A percentile compares a stretch with the other conserved stretches of the same genome.
These are phyloP conservation scores for Ascocoryne sarcoides DNA, from an alignment of 2,329 filamentous ascomycete genomes.

Conservation along the genomic window DNA sequence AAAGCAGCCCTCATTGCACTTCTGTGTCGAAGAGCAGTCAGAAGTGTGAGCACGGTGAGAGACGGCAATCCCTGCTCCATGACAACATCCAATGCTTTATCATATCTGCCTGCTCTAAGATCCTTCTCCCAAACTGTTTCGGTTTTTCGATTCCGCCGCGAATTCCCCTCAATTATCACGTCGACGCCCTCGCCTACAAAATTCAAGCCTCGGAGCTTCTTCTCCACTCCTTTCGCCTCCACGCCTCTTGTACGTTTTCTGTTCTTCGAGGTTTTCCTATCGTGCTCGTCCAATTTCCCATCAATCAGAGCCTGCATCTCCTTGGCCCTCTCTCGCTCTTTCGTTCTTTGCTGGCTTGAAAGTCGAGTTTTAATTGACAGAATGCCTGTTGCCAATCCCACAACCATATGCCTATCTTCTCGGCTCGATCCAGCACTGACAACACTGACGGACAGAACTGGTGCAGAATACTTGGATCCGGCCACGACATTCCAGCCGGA, in stretches of 20 bases:
- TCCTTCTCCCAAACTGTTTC: slow-evolving; percentile 73
- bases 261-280: slow-evolving; percentile 52
- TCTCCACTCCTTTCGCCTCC: slow-evolving; percentile 39
- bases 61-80: slow-evolving; percentile 51
- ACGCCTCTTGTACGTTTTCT: slow-evolving; percentile 46
- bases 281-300: slow-evolving; percentile 70
- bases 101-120: slow-evolving; percentile 70
- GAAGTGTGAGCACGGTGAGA: slow-evolving; percentile 61
- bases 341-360: slow-evolving; percentile 69
- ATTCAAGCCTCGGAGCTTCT: slow-evolving; percentile 60
- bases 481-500: slow-evolving; percentile 93
- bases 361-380: slow-evolving; percentile 84
- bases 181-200: slow-evolving; percentile 78
- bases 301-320: slow-evolving; percentile 77
- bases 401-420: slow-evolving; percentile 86
- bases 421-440: slow-evolving; percentile 57
- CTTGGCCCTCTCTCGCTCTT: slow-evolving; percentile 67
- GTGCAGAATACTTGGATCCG: slow-evolving; percentile 85
- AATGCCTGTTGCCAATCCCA: slow-evolving; percentile 92
- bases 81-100: slow-evolving; percentile 69
- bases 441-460: slow-evolving; percentile 76
- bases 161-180: slow-evolving; percentile 75
- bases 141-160: slow-evolving; percentile 52
- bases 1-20: slow-evolving; percentile 76
- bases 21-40: slow-evolving; percentile 80